Evolutionary conservation across 805 yeast species (phyloP).

Genomic region (Lachancea kluyveri): DNA sequence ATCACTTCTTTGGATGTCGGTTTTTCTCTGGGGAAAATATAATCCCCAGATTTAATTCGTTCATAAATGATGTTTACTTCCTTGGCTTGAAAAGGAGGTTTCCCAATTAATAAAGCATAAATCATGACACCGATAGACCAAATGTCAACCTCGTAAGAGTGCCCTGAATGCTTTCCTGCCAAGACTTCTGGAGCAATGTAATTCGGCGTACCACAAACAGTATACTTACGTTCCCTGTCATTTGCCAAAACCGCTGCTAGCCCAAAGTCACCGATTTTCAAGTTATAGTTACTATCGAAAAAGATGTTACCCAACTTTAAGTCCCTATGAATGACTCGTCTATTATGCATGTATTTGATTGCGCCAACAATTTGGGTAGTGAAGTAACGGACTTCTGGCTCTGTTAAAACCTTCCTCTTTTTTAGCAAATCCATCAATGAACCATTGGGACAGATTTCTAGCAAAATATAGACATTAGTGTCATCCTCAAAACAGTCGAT

Average conservation of each 20-base stretch:
- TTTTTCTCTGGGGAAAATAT: constrained; percentile 66
- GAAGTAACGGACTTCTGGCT: constrained; percentile 85
- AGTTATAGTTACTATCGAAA: constrained; percentile 87
- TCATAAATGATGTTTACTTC: constrained; percentile 91
- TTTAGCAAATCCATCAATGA: constrained; percentile 89
- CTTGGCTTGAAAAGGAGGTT: constrained; percentile 96
- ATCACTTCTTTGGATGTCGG: constrained; percentile 65
- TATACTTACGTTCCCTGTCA: constrained; percentile 69
- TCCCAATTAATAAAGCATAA: constrained; percentile 86
- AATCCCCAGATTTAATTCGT: constrained; percentile 79
- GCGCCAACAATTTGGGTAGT: constrained; percentile 95
- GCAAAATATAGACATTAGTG: constrained; percentile 82
- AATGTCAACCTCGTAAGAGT: constrained; percentile 88
- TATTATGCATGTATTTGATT: constrained; percentile 81
- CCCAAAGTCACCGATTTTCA: constrained; percentile 97
- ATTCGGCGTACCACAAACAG: constrained; percentile 98
- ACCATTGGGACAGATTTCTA: constrained; percentile 94
- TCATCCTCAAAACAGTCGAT: constrained; percentile 97
- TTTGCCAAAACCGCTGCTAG: constrained; percentile 88
- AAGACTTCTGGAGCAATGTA: constrained; percentile 97
- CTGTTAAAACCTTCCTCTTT: constrained; percentile 76
- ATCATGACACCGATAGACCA: constrained; percentile 98
- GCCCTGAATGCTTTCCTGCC: constrained; percentile 82
- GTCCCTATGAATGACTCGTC: constrained; percentile 93
- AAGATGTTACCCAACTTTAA: constrained; percentile 93